Base-by-base conservation (phyloP, 2,329 filamentous ascomycete genomes). In the Phaeosphaeria sp. region DNA sequence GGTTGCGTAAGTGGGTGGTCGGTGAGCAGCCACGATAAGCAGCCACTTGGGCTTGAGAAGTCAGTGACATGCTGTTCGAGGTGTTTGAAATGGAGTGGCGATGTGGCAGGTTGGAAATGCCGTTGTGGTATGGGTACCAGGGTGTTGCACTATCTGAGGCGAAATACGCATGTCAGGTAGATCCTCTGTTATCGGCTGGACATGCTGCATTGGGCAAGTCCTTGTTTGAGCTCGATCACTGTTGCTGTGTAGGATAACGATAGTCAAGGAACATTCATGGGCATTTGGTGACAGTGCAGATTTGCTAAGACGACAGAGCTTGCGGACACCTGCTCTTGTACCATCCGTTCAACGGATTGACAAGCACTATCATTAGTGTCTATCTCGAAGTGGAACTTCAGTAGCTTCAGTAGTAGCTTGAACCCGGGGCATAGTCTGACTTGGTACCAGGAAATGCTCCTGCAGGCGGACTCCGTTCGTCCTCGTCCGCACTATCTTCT, bases 391-490 rank as follows among this genome's bases (percentile, higher is more conserved):
- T n/a, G n/a, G n/a, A n/a, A n/a, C n/a, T n/a, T n/a, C n/a, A n/a
- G n/a, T 1, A 9, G 20, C 43, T 39, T 75, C 60, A 77, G 56
- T 75, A 77, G 33, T 76, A 76, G 44, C 61, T 71, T 7, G 67
- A 63, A 13, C 65, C 67, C 6, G 65, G 63, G 46, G 64, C 50
- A 60, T 78, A 77, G 17, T 75, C 67, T n/a, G 61, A 54, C 54
- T 67, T 72, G 1, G 72, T 69, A 3, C 74, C 74, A 11, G 75
- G 76, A 52, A 78, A 79, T 0, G 74, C 76, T 22, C 77, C 76
- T 2, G 64, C 69, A 6, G 74, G 71, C 25, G 63, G 56, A 49
- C 22, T 64, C 36, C 60, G 64, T 42, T 76, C 70, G 5, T 73
- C 74, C n/a, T 78, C 76, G 44, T 76, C 73, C 2, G 63, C 67